These are phyloP conservation scores for Auriscalpium microsporum DNA, from an alignment of 768 basidiomycete species.

Conservation along the genomic window DNA sequence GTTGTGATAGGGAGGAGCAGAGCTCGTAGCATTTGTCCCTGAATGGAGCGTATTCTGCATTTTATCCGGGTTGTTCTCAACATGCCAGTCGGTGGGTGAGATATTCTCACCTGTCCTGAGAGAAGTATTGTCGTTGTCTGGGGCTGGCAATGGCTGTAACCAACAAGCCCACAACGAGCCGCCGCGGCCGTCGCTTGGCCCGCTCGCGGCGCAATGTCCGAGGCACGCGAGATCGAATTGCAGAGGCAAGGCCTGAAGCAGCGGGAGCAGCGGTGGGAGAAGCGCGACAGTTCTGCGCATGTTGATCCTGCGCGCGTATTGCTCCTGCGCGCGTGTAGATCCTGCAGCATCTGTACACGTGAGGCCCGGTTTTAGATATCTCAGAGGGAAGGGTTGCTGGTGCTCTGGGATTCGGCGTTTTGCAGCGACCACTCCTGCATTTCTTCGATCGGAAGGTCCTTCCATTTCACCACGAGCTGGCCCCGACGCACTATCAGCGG, in stretches of 20 bases:
- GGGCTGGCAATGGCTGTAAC: too few species aligned
- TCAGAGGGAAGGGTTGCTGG: slow-evolving; percentile 3
- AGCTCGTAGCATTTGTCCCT: too few species aligned
- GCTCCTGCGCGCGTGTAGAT: slow-evolving; percentile 1
- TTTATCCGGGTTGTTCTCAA: too few species aligned
- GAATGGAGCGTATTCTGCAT: too few species aligned
- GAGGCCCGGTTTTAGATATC: neutral
- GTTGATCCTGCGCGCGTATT: slow-evolving; percentile 38
- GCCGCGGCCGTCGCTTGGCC: too few species aligned
- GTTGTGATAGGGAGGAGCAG: too few species aligned
- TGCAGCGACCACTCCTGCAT: slow-evolving; percentile 36
- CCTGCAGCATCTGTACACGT: slow-evolving; percentile 10
- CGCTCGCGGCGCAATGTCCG: too few species aligned
- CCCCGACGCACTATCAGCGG: slow-evolving; percentile 28
- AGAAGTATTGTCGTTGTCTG: too few species aligned
- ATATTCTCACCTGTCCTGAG: too few species aligned
- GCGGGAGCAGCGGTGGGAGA: slow-evolving; percentile 50
- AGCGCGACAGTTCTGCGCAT: slow-evolving; percentile 45
- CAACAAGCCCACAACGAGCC: too few species aligned
- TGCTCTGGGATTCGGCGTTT: slow-evolving; percentile 28
- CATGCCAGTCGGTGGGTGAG: too few species aligned
- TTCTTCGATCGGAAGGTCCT: slow-evolving; percentile 48
- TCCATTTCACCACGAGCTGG: slow-evolving; percentile 36
- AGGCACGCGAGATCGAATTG: slow-evolving; percentile 36
- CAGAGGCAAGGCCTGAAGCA: slow-evolving; percentile 47